Evolutionary conservation across 2,329 filamentous ascomycete genomes (phyloP).

Genomic region (Ophiostoma sp.): DNA sequence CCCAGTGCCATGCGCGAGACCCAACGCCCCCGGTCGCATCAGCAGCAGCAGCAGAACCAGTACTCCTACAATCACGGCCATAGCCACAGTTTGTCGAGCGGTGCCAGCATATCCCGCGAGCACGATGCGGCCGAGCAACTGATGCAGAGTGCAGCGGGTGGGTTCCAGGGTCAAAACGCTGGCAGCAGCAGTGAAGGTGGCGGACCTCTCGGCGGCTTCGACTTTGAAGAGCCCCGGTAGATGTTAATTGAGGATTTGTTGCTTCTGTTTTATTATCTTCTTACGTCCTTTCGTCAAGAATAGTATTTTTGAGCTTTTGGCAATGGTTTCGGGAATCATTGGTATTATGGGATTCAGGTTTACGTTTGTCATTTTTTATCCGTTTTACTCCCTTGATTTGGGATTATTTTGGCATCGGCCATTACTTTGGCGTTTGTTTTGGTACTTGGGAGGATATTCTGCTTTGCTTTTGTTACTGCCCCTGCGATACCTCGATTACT

Average conservation of each 20-base stretch:
- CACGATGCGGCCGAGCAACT: constrained; percentile 65
- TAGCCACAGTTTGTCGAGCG: constrained; percentile 21
- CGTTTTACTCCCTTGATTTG: neutral
- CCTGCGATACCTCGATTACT: neutral
- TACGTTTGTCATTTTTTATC: neutral
- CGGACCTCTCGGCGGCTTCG: neutral
- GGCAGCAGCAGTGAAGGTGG: constrained; percentile 41
- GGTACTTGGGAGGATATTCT: neutral
- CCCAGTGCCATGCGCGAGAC: constrained; percentile 43
- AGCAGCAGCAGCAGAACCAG: constrained; percentile 34
- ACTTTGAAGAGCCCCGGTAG: constrained; percentile 19
- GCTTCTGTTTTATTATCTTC: neutral
- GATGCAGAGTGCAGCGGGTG: constrained; percentile 43
- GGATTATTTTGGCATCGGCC: neutral
- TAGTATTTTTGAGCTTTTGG: neutral
- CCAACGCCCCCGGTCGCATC: constrained; percentile 36
- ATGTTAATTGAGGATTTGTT: too few species aligned
- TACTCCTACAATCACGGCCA: neutral
- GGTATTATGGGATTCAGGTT: neutral
- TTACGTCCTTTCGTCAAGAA: neutral
- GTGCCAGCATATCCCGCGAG: constrained; percentile 13
- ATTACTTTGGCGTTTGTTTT: neutral
- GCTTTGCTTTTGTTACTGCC: neutral
- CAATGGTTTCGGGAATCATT: too few species aligned
- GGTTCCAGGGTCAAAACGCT: constrained; percentile 48